Evolutionary conservation across 2,329 filamentous ascomycete genomes (phyloP).

Genomic region (Scedosporium minutisporum): DNA sequence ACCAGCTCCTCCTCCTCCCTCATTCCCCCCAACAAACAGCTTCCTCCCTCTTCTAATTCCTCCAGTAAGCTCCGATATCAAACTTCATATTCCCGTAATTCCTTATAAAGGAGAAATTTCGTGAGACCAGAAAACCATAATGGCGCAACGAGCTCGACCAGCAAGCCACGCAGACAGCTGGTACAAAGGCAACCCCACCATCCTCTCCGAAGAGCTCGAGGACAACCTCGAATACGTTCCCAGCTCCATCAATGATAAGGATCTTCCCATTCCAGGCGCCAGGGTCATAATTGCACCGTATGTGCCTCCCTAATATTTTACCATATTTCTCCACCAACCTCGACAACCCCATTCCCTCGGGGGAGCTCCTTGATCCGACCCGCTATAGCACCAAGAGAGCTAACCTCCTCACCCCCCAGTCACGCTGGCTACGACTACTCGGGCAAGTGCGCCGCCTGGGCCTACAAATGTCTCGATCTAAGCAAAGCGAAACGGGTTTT

Average conservation of each 20-base stretch:
- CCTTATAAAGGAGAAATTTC: background rate
- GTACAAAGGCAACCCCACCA: constrained; percentile 57
- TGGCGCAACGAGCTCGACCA: constrained; percentile 21
- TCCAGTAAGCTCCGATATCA: background rate
- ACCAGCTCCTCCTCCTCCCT: background rate
- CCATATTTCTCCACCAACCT: background rate
- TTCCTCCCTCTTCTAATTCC: background rate
- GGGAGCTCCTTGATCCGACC: too few relatives aligned
- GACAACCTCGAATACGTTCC: constrained; percentile 66
- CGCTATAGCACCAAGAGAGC: background rate
- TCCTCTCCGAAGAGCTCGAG: constrained; percentile 63
- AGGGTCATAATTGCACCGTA: constrained; percentile 90
- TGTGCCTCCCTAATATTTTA: constrained; percentile 23
- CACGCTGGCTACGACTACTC: constrained; percentile 94
- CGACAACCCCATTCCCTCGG: constrained; percentile 3
- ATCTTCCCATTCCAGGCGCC: constrained; percentile 62
- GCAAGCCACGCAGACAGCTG: constrained; percentile 79
- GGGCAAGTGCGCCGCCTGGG: constrained; percentile 84
- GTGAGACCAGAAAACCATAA: background rate
- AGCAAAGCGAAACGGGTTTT: constrained; percentile 79
- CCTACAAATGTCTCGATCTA: constrained; percentile 82
- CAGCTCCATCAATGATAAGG: constrained; percentile 34
- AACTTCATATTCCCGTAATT: too few relatives aligned
- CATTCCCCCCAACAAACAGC: background rate
- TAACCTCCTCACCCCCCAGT: constrained; percentile 32